Base-by-base conservation (phyloP, 768 basidiomycete genomes). In the Lactifluus subvellereus region DNA sequence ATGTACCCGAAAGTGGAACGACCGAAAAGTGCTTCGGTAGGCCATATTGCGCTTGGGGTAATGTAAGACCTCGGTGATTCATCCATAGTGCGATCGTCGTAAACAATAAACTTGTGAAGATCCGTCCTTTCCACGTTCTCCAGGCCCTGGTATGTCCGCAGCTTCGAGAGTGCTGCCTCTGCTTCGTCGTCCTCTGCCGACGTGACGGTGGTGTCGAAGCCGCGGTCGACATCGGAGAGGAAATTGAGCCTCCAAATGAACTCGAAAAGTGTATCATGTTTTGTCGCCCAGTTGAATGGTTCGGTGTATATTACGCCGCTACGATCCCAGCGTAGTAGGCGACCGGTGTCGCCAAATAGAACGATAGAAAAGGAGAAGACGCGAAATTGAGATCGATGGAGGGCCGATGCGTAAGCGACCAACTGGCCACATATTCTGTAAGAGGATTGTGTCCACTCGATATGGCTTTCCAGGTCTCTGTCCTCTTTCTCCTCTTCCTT, bases 231-330 rank as follows among this genome's bases (percentile, higher is more conserved):
- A 18, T 45, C 30, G 2, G 43, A 47, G 6, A 64, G 42, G 47
- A 53, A 49, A 42, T 59, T 64, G 27, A 56, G 51, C 11, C 58
- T 27, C 62, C 62, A 64, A 9, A 64, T 33, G 38, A 60, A 59
- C 37, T 64, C 53, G 35, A 49, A 53, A 11, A 59, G 35, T 13
- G 35, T 42, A 10, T 59, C 52, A 7, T 45, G 57, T 14, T 54
- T 4, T 11, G 16, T 32, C 1, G 32, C 20, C 35, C 54, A 64
- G 33, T 64, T 35, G 35, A 64, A 64, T 22, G 10, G 2, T 30
- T 64, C 30, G 11, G 62, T 54, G 33, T 59, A 57, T 37, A 64
- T 49, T 5, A 32, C 47, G 0, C 52, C 63, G 7, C 50, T 54
- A 32, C 58, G 53, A 14, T 64, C 58, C 63, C 63, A 64, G 5